Evolutionary conservation across 768 basidiomycete genomes (phyloP).

Genomic region (Serendipita sp.): DNA sequence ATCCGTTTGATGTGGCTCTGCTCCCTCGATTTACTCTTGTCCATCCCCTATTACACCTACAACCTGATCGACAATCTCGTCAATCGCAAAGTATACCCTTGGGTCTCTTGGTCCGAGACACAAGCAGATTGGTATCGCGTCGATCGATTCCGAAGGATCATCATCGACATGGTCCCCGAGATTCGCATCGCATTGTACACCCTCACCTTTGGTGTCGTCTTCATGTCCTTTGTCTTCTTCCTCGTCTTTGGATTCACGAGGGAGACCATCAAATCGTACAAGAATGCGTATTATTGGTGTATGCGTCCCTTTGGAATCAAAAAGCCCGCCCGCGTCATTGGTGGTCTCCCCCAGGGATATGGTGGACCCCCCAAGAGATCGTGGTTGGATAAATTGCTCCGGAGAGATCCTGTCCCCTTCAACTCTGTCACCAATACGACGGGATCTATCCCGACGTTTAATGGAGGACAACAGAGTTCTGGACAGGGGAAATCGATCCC

Average conservation of each 20-base stretch:
- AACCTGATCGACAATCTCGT: constrained; percentile 3
- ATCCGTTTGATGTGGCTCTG: constrained; percentile 3
- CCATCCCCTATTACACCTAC: neutral
- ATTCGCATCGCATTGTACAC: neutral
- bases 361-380: neutral
- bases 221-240: neutral
- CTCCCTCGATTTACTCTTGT: neutral
- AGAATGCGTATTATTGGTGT: neutral
- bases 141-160: neutral
- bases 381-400: neutral
- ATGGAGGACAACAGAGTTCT: neutral
- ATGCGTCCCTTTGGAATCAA: neutral
- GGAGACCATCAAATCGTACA: neutral
- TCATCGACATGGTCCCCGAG: neutral
- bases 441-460: neutral
- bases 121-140: neutral
- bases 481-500: neutral
- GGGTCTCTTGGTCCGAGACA: neutral
- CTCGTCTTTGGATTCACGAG: neutral
- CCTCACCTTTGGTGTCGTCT: neutral
- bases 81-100: neutral
- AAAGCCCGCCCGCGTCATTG: neutral
- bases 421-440: neutral
- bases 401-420: neutral
- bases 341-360: too few species aligned